Base-by-base conservation (phyloP, 1,139 yeast species). In the Blastobotrys petasosporus region DNA sequence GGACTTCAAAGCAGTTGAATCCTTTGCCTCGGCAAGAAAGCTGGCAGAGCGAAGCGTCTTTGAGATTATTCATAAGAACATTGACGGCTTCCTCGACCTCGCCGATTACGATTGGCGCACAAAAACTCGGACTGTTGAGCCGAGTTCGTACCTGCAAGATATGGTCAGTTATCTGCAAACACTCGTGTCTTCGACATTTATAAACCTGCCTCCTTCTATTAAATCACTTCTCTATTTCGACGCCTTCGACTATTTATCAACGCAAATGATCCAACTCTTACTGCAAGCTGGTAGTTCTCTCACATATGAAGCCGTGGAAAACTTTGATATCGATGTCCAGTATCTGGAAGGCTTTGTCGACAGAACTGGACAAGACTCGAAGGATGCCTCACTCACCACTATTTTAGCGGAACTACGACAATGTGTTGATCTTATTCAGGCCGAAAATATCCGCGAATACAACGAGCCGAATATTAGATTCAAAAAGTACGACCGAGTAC, bases 131-230 rank as follows among this genome's bases (percentile, higher is more conserved):
- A 76, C 78, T 50, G 62, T 58, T 0, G 85, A 81, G 49, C 94
- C 97, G 12, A 84, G 85, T 53, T 75, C 76, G 53, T 82, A 85
- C 44, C 76, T 90, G 50, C 79, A 80, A 45, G 97, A 92, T 66
- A 80, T 88, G 71, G 92, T 95, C n/a, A 77, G 82, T 50, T 92
- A 82, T 64, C 73, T 92, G 62, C 87, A 85, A 53, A 86, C 87
- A 64, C 77, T 90, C 73, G 87, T 92, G 61, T 80, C 84, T 44
- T 82, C 95, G 1, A 87, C 94, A n/a, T 77, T 92, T 56, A 81
- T 85, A 15, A 85, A 84, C 52, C 72, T 92, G 37, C 97, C 97
- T 0, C 75, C 75, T 43, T 76, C 85, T 9, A 81, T 92, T 50
- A 78, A 87, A 55, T 81, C 94, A 2, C 69, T 90, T 52, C 79